Base-by-base conservation (phyloP, 2,329 filamentous ascomycete genomes). In the Claviceps sp. region DNA sequence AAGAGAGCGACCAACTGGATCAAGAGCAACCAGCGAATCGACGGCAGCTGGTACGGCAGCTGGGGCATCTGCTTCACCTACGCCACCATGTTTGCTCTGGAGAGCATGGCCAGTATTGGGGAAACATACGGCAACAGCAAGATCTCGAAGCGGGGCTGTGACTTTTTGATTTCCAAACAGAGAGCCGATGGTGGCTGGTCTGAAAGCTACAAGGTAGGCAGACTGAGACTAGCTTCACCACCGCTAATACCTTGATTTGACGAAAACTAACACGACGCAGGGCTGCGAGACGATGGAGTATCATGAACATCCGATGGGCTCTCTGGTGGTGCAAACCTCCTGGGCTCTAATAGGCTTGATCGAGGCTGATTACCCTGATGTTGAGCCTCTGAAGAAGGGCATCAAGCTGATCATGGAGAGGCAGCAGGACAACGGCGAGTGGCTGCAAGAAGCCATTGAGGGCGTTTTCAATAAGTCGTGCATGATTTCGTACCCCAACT, bases 1-100 rank as follows among this genome's bases (percentile, higher is more conserved):
- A 71, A 73, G 19, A 77, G 83, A 40, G 89, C 90, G 0, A 80
- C 95, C 1, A 71, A 75, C 48, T 97, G 89, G 73, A 95, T 98
- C 68, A 87, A 89, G 63, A 76, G 76, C 2, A 79, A 82, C 3
- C 93, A 97, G 68, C 74, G 79, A 2, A 66, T 76, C 0, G 89
- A 97, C 59, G 93, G 93, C n/a, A 86, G 85, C 55, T 98, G 93
- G 93, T 97, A 98, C 64, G 93, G 93, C 46, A 89, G 82, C 64
- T 98, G 93, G 93, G 93, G 88, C 50, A 94, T 98, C 61, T 98
- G 93, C 71, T 98, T 95, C 68, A 96, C 90, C 0, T 98, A 98
- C 64, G 93, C 90, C 1, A 87, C 82, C 57, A 94, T 97, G 89
- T 98, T 98, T 70, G 90, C 90, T 0, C 75, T 97, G 1, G 91